Conservation (phyloP, 2,329 filamentous ascomycete genomes). For the Cladosporium colombiae region DNA sequence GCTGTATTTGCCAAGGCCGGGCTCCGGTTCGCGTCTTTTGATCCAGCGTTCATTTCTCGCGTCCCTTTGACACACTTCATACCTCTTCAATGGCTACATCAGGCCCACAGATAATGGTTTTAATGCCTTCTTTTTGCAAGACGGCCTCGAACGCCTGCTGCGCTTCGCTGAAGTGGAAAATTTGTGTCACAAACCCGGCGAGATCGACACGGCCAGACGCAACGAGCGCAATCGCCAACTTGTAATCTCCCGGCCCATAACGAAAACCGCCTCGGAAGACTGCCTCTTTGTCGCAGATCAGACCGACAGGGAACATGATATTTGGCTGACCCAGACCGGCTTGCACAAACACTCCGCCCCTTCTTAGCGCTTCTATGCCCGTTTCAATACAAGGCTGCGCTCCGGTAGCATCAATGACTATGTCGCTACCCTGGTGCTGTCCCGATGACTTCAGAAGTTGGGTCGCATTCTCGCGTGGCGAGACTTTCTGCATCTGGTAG, state of each 20-base stretch:
- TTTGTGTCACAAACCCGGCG: slow-evolving; percentile 74
- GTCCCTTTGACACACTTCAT: background rate
- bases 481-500: slow-evolving; percentile 34
- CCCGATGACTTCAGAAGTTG: slow-evolving; percentile 24
- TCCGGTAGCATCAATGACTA: slow-evolving; percentile 77
- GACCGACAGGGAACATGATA: slow-evolving; percentile 87
- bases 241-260: slow-evolving; percentile 65
- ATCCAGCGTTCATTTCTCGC: background rate
- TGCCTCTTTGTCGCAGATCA: slow-evolving; percentile 82
- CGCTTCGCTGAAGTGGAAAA: slow-evolving; percentile 75
- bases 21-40: background rate
- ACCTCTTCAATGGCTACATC: background rate
- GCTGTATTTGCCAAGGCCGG: background rate
- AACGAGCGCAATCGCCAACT: slow-evolving; percentile 75
- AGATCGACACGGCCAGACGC: slow-evolving; percentile 66
- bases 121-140: slow-evolving; percentile 74
- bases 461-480: slow-evolving; percentile 29
- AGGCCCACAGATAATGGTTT: slow-evolving; percentile 54
- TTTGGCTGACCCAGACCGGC: slow-evolving; percentile 84
- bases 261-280: slow-evolving; percentile 70
- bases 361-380: slow-evolving; percentile 66
- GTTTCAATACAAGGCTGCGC: slow-evolving; percentile 78
- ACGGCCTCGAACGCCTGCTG: slow-evolving; percentile 84
- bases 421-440: slow-evolving; percentile 62
- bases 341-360: slow-evolving; percentile 75